phyloP scores from a whole-genome alignment of 2,329 filamentous ascomycete genomes.

The Epichloe bromicola region DNA sequence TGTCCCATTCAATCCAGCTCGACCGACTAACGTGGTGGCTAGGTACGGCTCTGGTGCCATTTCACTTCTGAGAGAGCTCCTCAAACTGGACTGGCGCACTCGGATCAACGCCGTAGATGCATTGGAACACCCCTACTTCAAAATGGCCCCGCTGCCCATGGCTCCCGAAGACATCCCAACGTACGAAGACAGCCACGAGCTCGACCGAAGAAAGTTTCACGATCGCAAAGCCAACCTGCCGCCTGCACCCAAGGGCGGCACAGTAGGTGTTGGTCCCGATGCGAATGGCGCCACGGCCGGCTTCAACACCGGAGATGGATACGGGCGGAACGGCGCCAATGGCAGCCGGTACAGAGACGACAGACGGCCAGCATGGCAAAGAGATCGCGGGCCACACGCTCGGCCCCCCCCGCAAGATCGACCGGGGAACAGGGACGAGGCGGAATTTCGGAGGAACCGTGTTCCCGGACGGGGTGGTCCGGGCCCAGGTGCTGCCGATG shows the following conservation, averaged over 20 bases:
- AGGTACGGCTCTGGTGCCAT: constrained; percentile 60
- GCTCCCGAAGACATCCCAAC: constrained; percentile 75
- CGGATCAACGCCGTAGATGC: constrained; percentile 92
- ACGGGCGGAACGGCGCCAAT: constrained; percentile 36
- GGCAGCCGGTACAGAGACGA: constrained; percentile 33
- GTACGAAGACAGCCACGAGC: constrained; percentile 90
- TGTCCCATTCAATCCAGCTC: not conserved
- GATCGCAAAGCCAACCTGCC: constrained; percentile 74
- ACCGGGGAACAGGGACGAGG: constrained; percentile 19
- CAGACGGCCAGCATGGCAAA: constrained; percentile 40
- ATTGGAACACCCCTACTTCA: constrained; percentile 84
- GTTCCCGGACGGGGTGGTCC: constrained; percentile 14
- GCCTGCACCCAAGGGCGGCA: constrained; percentile 82
- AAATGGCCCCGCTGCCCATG: constrained; percentile 62
- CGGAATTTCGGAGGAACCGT: constrained; percentile 29
- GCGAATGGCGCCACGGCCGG: constrained; percentile 33
- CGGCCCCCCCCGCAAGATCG: constrained; percentile 31
- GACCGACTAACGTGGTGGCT: not conserved
- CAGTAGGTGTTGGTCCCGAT: constrained; percentile 62
- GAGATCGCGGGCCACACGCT: constrained; percentile 38
- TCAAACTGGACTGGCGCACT: constrained; percentile 79
- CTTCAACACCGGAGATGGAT: constrained; percentile 39
- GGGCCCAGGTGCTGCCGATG: constrained; percentile 16
- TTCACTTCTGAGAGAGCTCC: constrained; percentile 65
- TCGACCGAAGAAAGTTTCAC: constrained; percentile 86